Conservation (phyloP, 2,329 filamentous ascomycete genomes). For the Magnaporthiopsis incrustans region DNA sequence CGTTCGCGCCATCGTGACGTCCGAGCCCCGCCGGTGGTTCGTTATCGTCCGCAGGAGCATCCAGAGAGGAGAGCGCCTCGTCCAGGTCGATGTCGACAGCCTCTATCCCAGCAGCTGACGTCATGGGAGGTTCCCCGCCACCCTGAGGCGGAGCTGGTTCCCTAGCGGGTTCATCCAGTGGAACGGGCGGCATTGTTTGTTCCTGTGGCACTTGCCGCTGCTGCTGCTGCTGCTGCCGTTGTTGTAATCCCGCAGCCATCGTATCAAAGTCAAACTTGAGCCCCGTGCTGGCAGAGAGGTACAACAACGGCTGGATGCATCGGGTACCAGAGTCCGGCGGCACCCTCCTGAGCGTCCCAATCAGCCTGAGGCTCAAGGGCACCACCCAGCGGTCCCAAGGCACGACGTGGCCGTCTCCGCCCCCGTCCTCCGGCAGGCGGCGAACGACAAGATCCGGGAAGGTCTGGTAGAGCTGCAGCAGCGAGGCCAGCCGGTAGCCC, state of each 20-base stretch:
- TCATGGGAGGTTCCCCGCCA: too few relatives aligned
- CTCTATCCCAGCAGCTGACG: not conserved
- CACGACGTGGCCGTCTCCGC: not conserved
- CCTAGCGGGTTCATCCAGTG: not conserved
- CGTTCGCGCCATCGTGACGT: not conserved
- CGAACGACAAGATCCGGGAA: conserved; percentile 16
- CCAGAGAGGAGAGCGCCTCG: not conserved
- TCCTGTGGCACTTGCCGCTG: not conserved
- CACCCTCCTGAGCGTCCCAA: conserved; percentile 12
- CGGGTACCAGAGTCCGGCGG: conserved; percentile 16
- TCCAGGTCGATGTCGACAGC: not conserved
- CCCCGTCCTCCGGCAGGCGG: conserved; percentile 6
- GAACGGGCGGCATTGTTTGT: not conserved
- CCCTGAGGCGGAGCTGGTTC: not conserved
- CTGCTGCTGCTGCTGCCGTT: not conserved
- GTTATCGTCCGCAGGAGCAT: not conserved
- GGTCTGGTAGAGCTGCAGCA: conserved; percentile 32
- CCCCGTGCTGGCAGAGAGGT: conserved; percentile 15
- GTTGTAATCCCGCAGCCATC: not conserved
- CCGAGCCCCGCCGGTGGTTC: not conserved
- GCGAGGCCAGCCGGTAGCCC: conserved; percentile 26
- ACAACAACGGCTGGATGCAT: conserved; percentile 17
- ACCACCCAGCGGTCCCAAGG: conserved; percentile 10
- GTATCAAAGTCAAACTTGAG: conserved; percentile 7
- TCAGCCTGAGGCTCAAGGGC: conserved; percentile 11